Conservation (phyloP, 345 rosid species). For the Populus ilicifolia region DNA sequence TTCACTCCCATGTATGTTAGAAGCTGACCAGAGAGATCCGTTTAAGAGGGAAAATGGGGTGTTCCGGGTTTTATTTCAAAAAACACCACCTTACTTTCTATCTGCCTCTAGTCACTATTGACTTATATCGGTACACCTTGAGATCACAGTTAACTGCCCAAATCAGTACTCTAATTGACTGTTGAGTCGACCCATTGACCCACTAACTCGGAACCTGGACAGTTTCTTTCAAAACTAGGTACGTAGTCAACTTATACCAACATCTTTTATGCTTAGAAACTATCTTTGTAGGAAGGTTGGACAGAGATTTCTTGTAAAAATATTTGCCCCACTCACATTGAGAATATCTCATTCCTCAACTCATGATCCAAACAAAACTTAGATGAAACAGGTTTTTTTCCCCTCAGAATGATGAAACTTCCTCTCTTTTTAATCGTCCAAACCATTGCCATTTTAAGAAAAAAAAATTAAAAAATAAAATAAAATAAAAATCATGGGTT, state of each 20-base stretch:
- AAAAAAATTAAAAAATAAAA: too few relatives aligned
- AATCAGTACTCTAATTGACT: not conserved
- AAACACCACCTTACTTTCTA: not conserved
- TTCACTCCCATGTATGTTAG: constrained; percentile 65
- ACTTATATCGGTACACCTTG: not conserved
- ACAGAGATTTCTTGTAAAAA: too few relatives aligned
- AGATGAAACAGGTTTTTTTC: too few relatives aligned
- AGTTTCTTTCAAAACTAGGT: not conserved
- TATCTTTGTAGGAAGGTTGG: too few relatives aligned
- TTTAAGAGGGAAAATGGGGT: not conserved
- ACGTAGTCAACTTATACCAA: not conserved
- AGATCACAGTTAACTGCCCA: not conserved
- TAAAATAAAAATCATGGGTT: too few relatives aligned
- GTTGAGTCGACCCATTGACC: not conserved
- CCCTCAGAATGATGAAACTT: too few relatives aligned
- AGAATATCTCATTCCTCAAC: too few relatives aligned
- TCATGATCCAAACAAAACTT: too few relatives aligned
- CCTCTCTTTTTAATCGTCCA: too few relatives aligned
- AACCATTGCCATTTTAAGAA: too few relatives aligned
- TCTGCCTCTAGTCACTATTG: not conserved
- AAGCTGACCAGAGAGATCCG: not conserved
- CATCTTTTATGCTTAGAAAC: not conserved
- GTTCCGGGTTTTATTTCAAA: too few relatives aligned
- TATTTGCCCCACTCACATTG: too few relatives aligned
- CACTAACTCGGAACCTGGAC: not conserved